Percentiles rank a stretch among this genome's conserved stretches.
These are phyloP conservation scores for Phytophthora uliginosa DNA, from an alignment of 352 stramenopile species.

Conservation along the genomic window DNA sequence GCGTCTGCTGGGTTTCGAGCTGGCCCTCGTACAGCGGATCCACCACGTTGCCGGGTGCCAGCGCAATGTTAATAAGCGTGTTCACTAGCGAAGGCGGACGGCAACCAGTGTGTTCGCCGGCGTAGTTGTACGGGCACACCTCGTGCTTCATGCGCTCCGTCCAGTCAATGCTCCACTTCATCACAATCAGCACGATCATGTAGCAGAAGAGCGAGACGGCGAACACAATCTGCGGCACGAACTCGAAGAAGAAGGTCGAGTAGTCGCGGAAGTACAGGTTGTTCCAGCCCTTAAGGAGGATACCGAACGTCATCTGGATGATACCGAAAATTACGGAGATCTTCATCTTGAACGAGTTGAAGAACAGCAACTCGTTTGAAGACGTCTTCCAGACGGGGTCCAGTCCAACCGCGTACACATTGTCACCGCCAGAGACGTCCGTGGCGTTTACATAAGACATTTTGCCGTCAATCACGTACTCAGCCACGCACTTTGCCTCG, in stretches of 20 bases:
- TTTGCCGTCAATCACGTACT: conserved; percentile 83
- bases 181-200: conserved; percentile 99
- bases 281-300: conserved; percentile 97
- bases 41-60: conserved; percentile 94
- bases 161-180: conserved; percentile 99
- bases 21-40: conserved; percentile 98
- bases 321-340: conserved; percentile 99
- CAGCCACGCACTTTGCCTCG: conserved; percentile 71
- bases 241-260: conserved; percentile 98
- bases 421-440: conserved; percentile 76
- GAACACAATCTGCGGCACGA: conserved; percentile 98
- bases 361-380: conserved; percentile 98
- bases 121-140: conserved; percentile 96
- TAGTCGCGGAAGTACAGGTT: conserved; percentile 97
- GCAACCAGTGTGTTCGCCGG: conserved; percentile 94
- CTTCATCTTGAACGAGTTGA: conserved; percentile 99
- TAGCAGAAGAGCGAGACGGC: conserved; percentile 98
- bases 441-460: conserved; percentile 82
- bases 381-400: conserved; percentile 99
- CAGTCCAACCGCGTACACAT: conserved; percentile 98
- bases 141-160: conserved; percentile 94
- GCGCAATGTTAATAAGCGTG: conserved; percentile 99
- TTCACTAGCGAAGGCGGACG: conserved; percentile 99
- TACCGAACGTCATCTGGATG: conserved; percentile 99
- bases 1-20: conserved; percentile 86